Evolutionary conservation across 257 asterid species (phyloP).

Genomic region (Scutellaria minor): DNA sequence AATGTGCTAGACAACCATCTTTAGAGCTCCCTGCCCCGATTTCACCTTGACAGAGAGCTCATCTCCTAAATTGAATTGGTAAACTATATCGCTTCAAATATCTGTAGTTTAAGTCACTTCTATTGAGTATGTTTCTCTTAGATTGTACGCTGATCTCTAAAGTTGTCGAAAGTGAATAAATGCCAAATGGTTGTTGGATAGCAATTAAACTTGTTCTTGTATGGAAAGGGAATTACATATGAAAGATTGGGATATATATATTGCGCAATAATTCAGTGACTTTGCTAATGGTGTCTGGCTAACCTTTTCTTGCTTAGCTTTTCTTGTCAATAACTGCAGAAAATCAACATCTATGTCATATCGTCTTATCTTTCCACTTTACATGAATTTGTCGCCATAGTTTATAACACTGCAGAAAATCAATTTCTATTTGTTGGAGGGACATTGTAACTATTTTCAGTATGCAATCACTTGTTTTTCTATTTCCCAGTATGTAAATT

Average conservation of each 20-base stretch:
- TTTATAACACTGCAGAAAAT: too few relatives aligned
- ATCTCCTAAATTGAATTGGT: background rate
- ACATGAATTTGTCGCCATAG: too few relatives aligned
- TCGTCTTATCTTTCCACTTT: background rate
- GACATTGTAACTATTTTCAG: too few relatives aligned
- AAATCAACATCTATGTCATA: background rate
- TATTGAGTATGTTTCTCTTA: conserved; percentile 3
- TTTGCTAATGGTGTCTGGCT: conserved; percentile 8
- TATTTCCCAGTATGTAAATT: too few relatives aligned
- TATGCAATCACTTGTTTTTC: too few relatives aligned
- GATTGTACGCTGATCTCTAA: background rate
- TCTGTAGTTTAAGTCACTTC: background rate
- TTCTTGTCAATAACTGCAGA: conserved; percentile 4
- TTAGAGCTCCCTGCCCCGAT: background rate
- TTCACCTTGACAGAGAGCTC: background rate
- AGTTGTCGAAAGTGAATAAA: conserved; percentile 6
- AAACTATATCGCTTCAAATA: background rate
- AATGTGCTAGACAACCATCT: background rate
- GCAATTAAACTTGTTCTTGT: background rate
- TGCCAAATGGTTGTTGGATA: conserved; percentile 5
- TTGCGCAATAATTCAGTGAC: background rate
- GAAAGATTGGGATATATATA: background rate
- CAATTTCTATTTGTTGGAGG: too few relatives aligned
- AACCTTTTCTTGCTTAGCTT: background rate
- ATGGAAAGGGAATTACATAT: background rate